Evolutionary conservation across 345 rosid species (phyloP).

Genomic region (Chamaenerion angustifolium): DNA sequence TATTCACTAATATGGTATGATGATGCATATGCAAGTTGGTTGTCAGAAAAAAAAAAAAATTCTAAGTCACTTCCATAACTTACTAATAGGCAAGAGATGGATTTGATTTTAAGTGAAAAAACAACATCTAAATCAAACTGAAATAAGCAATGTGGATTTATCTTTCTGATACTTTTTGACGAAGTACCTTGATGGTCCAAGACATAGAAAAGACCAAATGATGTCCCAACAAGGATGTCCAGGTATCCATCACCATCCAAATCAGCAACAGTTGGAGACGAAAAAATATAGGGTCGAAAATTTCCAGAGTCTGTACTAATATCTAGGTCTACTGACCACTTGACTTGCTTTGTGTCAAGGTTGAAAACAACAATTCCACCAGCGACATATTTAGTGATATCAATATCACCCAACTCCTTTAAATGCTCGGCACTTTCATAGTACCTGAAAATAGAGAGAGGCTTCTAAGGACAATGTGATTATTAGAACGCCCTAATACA

Average conservation of each 20-base stretch:
- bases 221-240: conserved; percentile 97
- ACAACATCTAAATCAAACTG: neutral
- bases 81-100: neutral
- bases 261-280: conserved; percentile 93
- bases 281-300: conserved; percentile 77
- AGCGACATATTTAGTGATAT: conserved; percentile 81
- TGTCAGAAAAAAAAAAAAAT: too few relatives aligned
- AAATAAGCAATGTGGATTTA: too few relatives aligned
- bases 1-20: too few relatives aligned
- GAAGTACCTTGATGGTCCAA: conserved; percentile 82
- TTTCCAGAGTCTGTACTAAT: conserved; percentile 58
- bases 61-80: neutral
- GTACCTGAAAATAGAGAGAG: conserved; percentile 34
- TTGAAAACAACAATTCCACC: conserved; percentile 82
- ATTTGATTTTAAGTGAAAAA: neutral
- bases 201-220: conserved; percentile 89
- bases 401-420: conserved; percentile 79
- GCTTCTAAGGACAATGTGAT: too few relatives aligned
- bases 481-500: too few relatives aligned
- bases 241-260: conserved; percentile 98
- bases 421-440: conserved; percentile 84
- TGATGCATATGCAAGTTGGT: too few relatives aligned
- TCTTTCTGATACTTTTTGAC: too few relatives aligned
- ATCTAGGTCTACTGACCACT: conserved; percentile 79
- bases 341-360: conserved; percentile 97